A percentile compares a stretch with the other conserved stretches of the same genome.
phyloP scores from a whole-genome alignment of 164 flowering plant species.

The Sextonia rubra region DNA sequence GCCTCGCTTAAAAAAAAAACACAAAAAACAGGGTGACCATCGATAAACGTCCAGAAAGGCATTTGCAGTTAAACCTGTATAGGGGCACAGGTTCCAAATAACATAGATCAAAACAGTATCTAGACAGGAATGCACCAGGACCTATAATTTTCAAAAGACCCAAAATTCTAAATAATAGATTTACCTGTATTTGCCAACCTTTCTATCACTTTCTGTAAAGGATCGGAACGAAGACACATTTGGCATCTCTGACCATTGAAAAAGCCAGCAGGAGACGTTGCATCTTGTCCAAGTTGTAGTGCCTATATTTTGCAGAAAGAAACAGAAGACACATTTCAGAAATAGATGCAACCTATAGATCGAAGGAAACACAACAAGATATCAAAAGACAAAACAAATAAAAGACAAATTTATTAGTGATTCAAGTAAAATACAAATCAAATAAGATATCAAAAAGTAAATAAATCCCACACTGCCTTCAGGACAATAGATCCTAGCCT shows the following conservation, averaged over 20 bases:
- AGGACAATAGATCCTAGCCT: neutral
- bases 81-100: too few species aligned
- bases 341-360: neutral
- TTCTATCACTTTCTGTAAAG: constrained; percentile 87
- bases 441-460: too few species aligned
- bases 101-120: too few species aligned
- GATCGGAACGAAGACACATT: constrained; percentile 88
- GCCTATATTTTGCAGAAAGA: constrained; percentile 37
- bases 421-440: neutral
- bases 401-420: neutral
- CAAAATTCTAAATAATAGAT: neutral
- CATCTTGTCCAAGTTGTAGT: constrained; percentile 75
- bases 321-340: neutral
- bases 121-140: neutral
- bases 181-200: constrained; percentile 79
- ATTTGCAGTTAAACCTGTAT: too few species aligned
- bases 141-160: neutral
- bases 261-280: constrained; percentile 48
- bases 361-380: neutral
- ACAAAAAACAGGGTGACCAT: too few species aligned
- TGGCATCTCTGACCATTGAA: constrained; percentile 70
- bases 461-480: neutral
- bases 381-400: too few species aligned
- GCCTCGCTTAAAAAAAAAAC: too few species aligned
- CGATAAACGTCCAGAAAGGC: too few species aligned